These are phyloP conservation scores for Phytomonas francai DNA, from an alignment of 208 protist species.

Conservation along the genomic window DNA sequence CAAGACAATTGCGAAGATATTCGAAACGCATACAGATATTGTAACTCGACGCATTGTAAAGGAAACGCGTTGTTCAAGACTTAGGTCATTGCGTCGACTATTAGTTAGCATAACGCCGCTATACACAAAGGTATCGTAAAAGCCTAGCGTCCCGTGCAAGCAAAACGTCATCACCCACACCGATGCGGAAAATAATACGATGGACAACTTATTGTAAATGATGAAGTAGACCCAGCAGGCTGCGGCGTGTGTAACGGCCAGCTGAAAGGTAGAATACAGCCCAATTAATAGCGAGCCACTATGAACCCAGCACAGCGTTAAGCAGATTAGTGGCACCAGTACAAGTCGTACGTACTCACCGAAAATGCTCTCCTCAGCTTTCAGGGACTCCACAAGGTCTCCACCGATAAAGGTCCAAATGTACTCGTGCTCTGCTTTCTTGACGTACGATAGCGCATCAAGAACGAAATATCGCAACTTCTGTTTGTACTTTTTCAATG, in stretches of 20 bases:
- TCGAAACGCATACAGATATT: constrained; percentile 30
- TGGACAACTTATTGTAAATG: constrained; percentile 27
- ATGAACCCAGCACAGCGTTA: constrained; percentile 31
- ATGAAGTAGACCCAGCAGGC: constrained; percentile 29
- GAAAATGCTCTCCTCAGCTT: constrained; percentile 14
- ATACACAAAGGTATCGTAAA: constrained; percentile 60
- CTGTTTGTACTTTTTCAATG: constrained; percentile 3
- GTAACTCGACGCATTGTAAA: constrained; percentile 37
- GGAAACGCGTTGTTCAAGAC: constrained; percentile 49
- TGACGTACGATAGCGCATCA: constrained; percentile 10
- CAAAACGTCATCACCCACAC: constrained; percentile 47
- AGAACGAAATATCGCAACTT: constrained; percentile 16
- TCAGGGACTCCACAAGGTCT: constrained; percentile 19
- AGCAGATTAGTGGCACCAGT: constrained; percentile 25
- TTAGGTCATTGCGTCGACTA: constrained; percentile 48
- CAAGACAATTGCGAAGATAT: constrained; percentile 40
- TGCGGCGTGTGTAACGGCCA: constrained; percentile 31
- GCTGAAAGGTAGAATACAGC: constrained; percentile 23
- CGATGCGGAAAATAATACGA: constrained; percentile 32
- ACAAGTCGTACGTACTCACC: constrained; percentile 34
- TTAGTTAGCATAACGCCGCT: constrained; percentile 52
- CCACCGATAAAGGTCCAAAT: constrained; percentile 27
- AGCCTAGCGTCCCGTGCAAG: constrained; percentile 48
- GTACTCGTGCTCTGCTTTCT: not conserved
- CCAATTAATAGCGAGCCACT: constrained; percentile 27